These are phyloP conservation scores for Penicillium daleae DNA, from an alignment of 495 filamentous ascomycete species.

Conservation along the genomic window DNA sequence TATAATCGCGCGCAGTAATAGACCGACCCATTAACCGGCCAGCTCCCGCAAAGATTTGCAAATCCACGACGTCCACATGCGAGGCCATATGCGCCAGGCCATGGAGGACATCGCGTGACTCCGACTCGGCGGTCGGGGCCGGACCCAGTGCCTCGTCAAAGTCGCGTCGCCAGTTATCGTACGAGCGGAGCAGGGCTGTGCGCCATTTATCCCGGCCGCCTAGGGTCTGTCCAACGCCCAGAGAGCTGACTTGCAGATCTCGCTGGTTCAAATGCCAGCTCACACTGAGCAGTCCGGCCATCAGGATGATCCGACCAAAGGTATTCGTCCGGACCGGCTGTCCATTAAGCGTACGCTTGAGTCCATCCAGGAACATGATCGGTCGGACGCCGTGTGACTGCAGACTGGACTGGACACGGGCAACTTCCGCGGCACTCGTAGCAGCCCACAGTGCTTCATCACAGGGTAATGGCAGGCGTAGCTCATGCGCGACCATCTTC, in stretches of 20 bases:
- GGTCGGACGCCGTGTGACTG: conserved; percentile 83
- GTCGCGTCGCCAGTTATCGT: conserved; percentile 93
- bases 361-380: conserved; percentile 85
- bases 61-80: conserved; percentile 97
- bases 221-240: conserved; percentile 77
- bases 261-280: conserved; percentile 98
- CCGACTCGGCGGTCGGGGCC: conserved; percentile 46
- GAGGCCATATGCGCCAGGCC: conserved; percentile 97
- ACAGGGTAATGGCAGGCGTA: conserved; percentile 88
- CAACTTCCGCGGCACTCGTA: conserved; percentile 85
- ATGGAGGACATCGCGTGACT: conserved; percentile 86
- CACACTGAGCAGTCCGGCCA: conserved; percentile 91
- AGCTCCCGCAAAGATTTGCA: conserved; percentile 92
- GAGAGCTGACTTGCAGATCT: conserved; percentile 89
- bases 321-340: conserved; percentile 89
- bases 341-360: conserved; percentile 87
- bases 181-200: conserved; percentile 81
- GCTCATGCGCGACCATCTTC: conserved; percentile 96
- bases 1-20: conserved; percentile 81
- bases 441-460: conserved; percentile 95
- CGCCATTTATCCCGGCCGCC: conserved; percentile 95
- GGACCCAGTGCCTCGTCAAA: conserved; percentile 81
- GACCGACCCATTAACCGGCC: conserved; percentile 81
- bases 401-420: conserved; percentile 80
- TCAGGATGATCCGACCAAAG: conserved; percentile 93